Evolutionary conservation across 179 eudicot genomes (phyloP).

Genomic region (Dionaea muscipula): DNA sequence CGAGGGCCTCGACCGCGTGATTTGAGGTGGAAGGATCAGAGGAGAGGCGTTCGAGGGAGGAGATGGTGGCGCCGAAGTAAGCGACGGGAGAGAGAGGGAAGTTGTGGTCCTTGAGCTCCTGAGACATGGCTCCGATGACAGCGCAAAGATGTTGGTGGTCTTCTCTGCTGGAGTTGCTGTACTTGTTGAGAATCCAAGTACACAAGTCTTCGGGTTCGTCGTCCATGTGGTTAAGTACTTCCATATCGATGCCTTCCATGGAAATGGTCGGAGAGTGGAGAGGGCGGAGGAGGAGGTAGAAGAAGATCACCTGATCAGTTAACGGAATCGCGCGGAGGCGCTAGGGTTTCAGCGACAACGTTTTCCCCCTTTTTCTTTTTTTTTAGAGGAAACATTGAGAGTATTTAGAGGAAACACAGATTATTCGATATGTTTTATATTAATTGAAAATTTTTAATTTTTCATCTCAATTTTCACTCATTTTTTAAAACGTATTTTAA

Average conservation of each 20-base stretch:
- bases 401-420: too few relatives aligned
- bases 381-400: too few relatives aligned
- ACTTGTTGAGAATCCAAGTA: conserved; percentile 28
- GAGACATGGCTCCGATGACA: conserved; percentile 58
- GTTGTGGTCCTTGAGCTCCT: conserved; percentile 49
- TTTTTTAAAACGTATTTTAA: too few relatives aligned
- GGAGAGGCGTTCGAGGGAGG: conserved; percentile 51
- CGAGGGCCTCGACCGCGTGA: conserved; percentile 37
- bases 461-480: too few relatives aligned
- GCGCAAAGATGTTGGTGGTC: conserved; percentile 53
- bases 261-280: not conserved
- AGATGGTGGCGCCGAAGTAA: conserved; percentile 57
- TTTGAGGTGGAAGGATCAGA: conserved; percentile 1
- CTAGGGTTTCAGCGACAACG: too few relatives aligned
- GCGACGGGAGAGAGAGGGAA: conserved; percentile 42
- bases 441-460: too few relatives aligned
- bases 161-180: conserved; percentile 26
- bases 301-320: too few relatives aligned
- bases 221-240: conserved; percentile 1
- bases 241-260: conserved; percentile 31
- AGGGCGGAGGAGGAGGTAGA: too few relatives aligned
- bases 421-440: too few relatives aligned
- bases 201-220: conserved; percentile 25
- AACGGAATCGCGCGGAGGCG: too few relatives aligned
- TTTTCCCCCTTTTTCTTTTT: too few relatives aligned